Evolutionary conservation across 768 basidiomycete genomes (phyloP).

Genomic region (Phanerochaete carnosa): DNA sequence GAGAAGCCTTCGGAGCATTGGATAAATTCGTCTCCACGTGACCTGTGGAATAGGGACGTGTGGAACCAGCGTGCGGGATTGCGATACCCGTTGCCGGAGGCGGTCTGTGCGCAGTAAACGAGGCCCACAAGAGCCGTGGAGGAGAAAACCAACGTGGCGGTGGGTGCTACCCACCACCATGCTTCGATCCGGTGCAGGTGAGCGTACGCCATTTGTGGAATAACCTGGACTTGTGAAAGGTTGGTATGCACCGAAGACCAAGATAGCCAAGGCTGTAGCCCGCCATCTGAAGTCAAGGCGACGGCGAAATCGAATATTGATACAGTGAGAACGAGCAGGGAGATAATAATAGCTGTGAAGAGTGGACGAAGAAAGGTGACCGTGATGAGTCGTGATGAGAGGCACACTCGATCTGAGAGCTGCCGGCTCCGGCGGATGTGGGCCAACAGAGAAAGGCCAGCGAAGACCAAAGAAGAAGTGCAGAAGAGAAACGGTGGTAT

Average conservation of each 20-base stretch:
- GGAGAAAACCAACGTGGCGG: constrained; percentile 9
- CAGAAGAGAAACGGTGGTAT: constrained; percentile 44
- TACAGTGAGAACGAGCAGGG: constrained; percentile 12
- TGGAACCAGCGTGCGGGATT: constrained; percentile 16
- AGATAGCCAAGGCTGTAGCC: constrained; percentile 19
- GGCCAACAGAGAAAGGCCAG: constrained; percentile 32
- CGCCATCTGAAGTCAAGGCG: constrained; percentile 11
- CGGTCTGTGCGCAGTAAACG: constrained; percentile 7
- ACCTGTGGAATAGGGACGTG: constrained; percentile 5
- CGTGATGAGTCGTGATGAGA: constrained; percentile 14
- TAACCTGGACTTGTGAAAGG: constrained; percentile 15
- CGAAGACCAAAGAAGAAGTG: constrained; percentile 37
- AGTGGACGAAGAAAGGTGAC: constrained; percentile 23
- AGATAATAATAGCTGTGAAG: constrained; percentile 15
- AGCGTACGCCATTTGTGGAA: constrained; percentile 2
- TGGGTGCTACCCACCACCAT: constrained; percentile 16
- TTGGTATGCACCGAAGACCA: constrained; percentile 19
- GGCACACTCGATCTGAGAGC: constrained; percentile 4
- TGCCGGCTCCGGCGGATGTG: constrained; percentile 13
- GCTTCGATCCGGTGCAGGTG: constrained; percentile 11
- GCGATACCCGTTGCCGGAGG: constrained; percentile 10
- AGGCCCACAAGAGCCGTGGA: constrained; percentile 8
- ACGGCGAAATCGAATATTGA: constrained; percentile 18
- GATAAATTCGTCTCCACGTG: constrained; percentile 10
- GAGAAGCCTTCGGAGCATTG: constrained; percentile 11